phyloP scores from a whole-genome alignment of 768 basidiomycete species.

The Calvatia gigantea region DNA sequence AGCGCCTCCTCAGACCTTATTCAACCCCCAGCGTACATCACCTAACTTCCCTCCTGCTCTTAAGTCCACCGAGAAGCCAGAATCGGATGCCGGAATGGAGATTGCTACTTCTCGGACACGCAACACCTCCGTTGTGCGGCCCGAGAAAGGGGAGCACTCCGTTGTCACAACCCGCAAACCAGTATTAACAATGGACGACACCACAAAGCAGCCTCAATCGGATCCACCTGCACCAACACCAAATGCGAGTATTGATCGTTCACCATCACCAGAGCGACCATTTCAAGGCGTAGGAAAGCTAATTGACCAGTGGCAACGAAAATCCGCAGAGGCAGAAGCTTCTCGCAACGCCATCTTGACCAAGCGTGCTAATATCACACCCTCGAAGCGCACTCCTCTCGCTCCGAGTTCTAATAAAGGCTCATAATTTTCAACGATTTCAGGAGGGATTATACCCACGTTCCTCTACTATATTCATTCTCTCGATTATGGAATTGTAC shows the following conservation, averaged over 20 bases:
- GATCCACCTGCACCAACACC: constrained; percentile 15
- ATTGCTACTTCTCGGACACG: constrained; percentile 20
- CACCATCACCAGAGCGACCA: constrained; percentile 72
- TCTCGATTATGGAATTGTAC: constrained; percentile 10
- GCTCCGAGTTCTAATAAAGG: constrained; percentile 22
- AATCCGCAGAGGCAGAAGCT: constrained; percentile 57
- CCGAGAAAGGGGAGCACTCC: constrained; percentile 15
- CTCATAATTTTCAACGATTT: not conserved
- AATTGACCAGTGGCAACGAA: constrained; percentile 87
- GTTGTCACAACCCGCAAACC: constrained; percentile 7
- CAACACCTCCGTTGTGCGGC: constrained; percentile 7
- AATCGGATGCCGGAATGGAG: constrained; percentile 14
- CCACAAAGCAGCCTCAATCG: constrained; percentile 20
- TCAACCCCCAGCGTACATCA: not conserved
- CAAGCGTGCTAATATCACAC: constrained; percentile 33
- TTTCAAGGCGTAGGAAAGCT: constrained; percentile 82
- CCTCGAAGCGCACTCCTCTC: constrained; percentile 37
- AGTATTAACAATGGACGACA: constrained; percentile 7
- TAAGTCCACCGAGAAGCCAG: not conserved
- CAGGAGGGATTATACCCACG: not conserved
- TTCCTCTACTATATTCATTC: constrained; percentile 13
- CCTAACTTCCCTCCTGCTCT: not conserved
- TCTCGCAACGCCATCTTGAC: constrained; percentile 25
- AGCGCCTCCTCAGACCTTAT: not conserved
- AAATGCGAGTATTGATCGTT: constrained; percentile 28